phyloP scores from a whole-genome alignment of 192 early-diverging fungal species.

The Thoreauomyces humboldtii region DNA sequence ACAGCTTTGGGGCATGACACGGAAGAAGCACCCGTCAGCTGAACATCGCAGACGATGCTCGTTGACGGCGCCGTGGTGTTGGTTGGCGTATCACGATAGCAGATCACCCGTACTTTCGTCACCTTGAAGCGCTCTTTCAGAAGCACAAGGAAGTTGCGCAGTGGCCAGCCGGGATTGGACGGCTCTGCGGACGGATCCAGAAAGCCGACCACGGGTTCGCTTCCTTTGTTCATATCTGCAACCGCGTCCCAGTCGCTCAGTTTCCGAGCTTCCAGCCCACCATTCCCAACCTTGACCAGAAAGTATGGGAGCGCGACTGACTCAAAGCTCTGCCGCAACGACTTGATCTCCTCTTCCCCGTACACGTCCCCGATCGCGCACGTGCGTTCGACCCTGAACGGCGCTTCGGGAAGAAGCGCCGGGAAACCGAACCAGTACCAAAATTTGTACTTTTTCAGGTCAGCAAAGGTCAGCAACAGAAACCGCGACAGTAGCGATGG shows the following conservation, averaged over 20 bases:
- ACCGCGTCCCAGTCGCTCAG: constrained; percentile 55
- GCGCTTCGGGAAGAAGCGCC: constrained; percentile 58
- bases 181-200: constrained; percentile 81
- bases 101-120: constrained; percentile 55
- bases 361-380: constrained; percentile 39
- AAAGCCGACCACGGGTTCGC: constrained; percentile 64
- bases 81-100: constrained; percentile 54
- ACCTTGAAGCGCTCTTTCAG: constrained; percentile 56
- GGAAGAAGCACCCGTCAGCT: constrained; percentile 32
- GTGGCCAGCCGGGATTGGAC: constrained; percentile 84
- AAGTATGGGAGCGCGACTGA: neutral
- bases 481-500: constrained; percentile 74
- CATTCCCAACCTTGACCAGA: neutral
- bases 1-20: constrained; percentile 61
- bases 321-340: no score
- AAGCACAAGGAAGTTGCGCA: constrained; percentile 80
- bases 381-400: neutral
- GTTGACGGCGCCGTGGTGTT: constrained; percentile 30
- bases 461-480: constrained; percentile 85
- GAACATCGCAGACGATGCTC: constrained; percentile 48
- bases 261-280: neutral
- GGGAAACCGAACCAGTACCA: constrained; percentile 96
- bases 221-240: neutral
- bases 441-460: constrained; percentile 93
- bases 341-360: neutral